phyloP scores from a whole-genome alignment of 768 basidiomycete genomes.

The Amanita muscaria region DNA sequence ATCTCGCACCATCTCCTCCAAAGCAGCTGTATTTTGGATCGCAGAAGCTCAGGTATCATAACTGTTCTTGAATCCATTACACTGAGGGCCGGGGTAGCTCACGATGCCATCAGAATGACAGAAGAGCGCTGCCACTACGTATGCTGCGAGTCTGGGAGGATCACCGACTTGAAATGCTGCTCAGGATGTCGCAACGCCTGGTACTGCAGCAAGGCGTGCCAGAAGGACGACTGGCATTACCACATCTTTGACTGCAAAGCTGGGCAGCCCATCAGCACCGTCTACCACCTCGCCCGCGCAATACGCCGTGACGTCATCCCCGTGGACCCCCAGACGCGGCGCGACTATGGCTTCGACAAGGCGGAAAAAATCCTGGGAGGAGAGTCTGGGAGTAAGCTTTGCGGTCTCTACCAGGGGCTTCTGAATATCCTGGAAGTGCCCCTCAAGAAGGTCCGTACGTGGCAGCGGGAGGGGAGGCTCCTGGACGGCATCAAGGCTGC shows the following conservation, averaged over 20 bases:
- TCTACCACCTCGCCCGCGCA: not conserved
- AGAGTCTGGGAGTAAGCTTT: not conserved
- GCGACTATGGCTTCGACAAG: not conserved
- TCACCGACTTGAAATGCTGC: too few species aligned
- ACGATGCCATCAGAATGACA: too few species aligned
- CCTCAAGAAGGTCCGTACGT: not conserved
- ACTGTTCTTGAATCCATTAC: too few species aligned
- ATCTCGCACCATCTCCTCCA: too few species aligned
- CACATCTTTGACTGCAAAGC: not conserved
- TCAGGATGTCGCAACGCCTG: not conserved
- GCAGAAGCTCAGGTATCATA: too few species aligned
- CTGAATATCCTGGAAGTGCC: not conserved
- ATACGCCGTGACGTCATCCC: not conserved
- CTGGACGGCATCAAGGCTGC: not conserved
- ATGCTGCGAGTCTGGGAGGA: too few species aligned
- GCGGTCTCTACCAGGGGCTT: not conserved
- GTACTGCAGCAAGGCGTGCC: not conserved
- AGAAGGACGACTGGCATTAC: not conserved
- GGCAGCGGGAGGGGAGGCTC: not conserved
- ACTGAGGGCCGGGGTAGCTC: too few species aligned
- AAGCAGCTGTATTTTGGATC: too few species aligned
- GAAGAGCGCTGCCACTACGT: too few species aligned
- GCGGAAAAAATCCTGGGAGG: not conserved
- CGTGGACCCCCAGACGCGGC: not conserved
- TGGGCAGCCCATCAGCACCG: not conserved